Evolutionary conservation across 192 early-diverging fungal genomes (phyloP), one percentile per base, ranked within the genome.

Genomic region (Entomortierella parvispora): DNA sequence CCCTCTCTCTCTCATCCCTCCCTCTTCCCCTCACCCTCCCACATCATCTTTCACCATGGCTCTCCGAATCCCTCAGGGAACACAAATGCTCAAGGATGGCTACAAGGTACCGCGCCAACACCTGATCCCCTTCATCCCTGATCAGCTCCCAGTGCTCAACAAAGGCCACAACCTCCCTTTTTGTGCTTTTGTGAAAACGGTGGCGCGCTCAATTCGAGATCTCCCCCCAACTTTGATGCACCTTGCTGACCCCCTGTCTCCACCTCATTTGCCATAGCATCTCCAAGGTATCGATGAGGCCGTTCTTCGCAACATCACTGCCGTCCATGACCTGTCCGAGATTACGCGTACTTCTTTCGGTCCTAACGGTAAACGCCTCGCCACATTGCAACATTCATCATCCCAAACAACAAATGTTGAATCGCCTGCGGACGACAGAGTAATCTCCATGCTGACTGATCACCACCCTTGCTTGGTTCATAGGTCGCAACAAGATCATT

Each of bases 401-500:
- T 3, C 22, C 14, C 22, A n/a, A 14, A 28, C 5, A 51, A 22
- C 31, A 25, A 40, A 63, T 53, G n/a, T 14, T 11, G 4, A 22
- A 22, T 22, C 44, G 22, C 61, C 32, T 42, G 33, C 33, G 29
- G 7, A 44, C 18, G 20, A n/a, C 10, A 48, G 1, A 12, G 17
- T 32, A 22, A 53, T 56, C 10, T 44, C 33, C 31, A 44, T 17
- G 20, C 8, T 18, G 23, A 34, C 22, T 23, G 18, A 12, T 18
- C n/a, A 25, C 15, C 15, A 20, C 31, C 23, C n/a, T 68, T 23
- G 25, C 29, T 62, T 49, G 25, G 23, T 37, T 33, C 6, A 55
- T 58, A 94, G 93, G 93, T 34, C 93, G 96, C 68, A 99, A 99
- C 86, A 99, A 99, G 82, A 98, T 99, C 92, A 94, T 99, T 40